Evolutionary conservation across 768 basidiomycete genomes (phyloP).

Genomic region (Nidula microcarpa): DNA sequence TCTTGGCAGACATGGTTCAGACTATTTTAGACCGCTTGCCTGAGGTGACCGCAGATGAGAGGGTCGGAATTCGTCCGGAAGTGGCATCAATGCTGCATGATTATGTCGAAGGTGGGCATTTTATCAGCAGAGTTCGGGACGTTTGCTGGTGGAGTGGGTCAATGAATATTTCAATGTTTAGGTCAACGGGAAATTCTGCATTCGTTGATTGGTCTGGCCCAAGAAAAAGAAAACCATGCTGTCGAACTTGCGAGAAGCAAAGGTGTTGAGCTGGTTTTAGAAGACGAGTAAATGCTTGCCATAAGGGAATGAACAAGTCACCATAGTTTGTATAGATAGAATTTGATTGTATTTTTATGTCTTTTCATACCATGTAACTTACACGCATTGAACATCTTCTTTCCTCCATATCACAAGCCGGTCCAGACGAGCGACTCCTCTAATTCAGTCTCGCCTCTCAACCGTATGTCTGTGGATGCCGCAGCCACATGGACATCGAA

Average conservation of each 20-base stretch:
- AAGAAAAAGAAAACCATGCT: slow-evolving; percentile 42
- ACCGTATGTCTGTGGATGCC: slow-evolving; percentile 39
- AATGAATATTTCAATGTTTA: slow-evolving; percentile 13
- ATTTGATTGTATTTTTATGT: background rate
- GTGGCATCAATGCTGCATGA: slow-evolving; percentile 63
- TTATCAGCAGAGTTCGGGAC: background rate
- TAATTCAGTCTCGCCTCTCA: slow-evolving; percentile 31
- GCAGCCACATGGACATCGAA: slow-evolving; percentile 43
- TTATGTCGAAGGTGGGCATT: slow-evolving; percentile 59
- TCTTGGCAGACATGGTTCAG: slow-evolving; percentile 66
- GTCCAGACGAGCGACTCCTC: slow-evolving; percentile 33
- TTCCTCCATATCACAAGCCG: slow-evolving; percentile 26
- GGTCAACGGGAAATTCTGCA: slow-evolving; percentile 60
- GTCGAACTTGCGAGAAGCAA: slow-evolving; percentile 43
- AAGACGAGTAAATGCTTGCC: slow-evolving; percentile 19
- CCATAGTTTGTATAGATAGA: background rate
- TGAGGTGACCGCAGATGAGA: slow-evolving; percentile 13
- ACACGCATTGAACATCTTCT: background rate
- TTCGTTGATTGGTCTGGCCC: slow-evolving; percentile 48
- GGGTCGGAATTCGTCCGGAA: slow-evolving; percentile 40
- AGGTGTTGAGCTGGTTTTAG: slow-evolving; percentile 55
- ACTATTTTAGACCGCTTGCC: slow-evolving; percentile 50
- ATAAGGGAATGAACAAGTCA: background rate
- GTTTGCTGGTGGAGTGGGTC: background rate
- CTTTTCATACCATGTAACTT: background rate